Evolutionary conservation across 2,329 filamentous ascomycete species (phyloP).

Genomic region (Botrytis byssoidea): DNA sequence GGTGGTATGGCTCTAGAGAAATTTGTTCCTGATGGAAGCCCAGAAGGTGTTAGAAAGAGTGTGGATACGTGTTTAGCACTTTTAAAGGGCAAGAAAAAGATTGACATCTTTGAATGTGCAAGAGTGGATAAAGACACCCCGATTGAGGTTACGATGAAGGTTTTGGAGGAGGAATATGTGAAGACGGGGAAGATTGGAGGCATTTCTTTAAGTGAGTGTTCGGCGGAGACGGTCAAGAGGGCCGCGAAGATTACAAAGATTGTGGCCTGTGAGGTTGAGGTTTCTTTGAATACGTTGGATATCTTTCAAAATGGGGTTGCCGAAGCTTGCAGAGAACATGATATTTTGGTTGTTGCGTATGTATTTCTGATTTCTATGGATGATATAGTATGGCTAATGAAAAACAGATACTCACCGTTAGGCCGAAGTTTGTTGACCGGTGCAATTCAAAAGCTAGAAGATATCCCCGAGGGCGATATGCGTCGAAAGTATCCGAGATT

Average conservation of each 20-base stretch:
- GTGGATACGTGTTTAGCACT: conserved; percentile 54
- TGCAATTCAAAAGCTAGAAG: conserved; percentile 49
- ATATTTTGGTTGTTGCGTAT: conserved; percentile 64
- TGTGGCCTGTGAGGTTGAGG: conserved; percentile 48
- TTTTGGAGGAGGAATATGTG: conserved; percentile 41
- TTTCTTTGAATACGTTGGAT: conserved; percentile 43
- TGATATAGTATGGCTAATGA: conserved; percentile 23
- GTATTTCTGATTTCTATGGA: conserved; percentile 21
- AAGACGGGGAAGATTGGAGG: conserved; percentile 46
- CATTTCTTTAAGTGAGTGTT: conserved; percentile 46
- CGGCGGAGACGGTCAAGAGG: conserved; percentile 44
- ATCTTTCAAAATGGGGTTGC: conserved; percentile 43
- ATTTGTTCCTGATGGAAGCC: conserved; percentile 50
- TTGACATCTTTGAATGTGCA: conserved; percentile 56
- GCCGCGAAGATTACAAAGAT: conserved; percentile 44
- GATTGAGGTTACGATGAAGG: conserved; percentile 43
- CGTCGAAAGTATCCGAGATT: conserved; percentile 64
- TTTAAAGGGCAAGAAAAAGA: conserved; percentile 49
- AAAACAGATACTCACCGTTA: conserved; percentile 61
- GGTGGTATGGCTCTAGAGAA: conserved; percentile 47
- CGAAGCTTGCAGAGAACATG: conserved; percentile 56
- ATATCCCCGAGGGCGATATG: conserved; percentile 54
- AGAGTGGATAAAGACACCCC: conserved; percentile 45
- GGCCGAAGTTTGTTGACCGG: conserved; percentile 60
- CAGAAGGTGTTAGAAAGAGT: conserved; percentile 54